These are phyloP conservation scores for Neophaeococcomyces mojaviensis DNA, from an alignment of 2,329 filamentous ascomycete species.

Conservation along the genomic window DNA sequence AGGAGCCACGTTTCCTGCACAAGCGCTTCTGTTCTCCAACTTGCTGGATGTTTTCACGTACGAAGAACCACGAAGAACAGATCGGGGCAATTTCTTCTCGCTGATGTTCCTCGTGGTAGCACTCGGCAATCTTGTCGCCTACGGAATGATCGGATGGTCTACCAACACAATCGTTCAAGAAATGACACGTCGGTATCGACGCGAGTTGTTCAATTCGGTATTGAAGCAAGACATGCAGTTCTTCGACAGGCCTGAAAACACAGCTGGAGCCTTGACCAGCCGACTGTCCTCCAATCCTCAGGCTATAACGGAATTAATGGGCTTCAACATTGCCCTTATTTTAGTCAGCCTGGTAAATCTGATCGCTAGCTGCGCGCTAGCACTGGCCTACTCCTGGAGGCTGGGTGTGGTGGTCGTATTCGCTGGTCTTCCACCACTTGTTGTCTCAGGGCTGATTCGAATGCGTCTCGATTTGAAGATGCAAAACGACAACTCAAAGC, in stretches of 20 bases:
- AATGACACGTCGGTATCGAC: slow-evolving; percentile 17
- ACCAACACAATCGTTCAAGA: slow-evolving; percentile 16
- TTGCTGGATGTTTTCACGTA: slow-evolving; percentile 60
- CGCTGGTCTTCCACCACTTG: slow-evolving; percentile 39
- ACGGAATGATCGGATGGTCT: slow-evolving; percentile 16
- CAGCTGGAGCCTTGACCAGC: slow-evolving; percentile 25
- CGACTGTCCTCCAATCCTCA: slow-evolving; percentile 24
- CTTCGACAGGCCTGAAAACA: slow-evolving; percentile 28
- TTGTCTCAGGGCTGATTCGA: slow-evolving; percentile 39
- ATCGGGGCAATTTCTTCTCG: slow-evolving; percentile 66
- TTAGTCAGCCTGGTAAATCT: slow-evolving; percentile 42
- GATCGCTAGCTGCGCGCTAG: slow-evolving; percentile 38
- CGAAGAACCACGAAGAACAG: slow-evolving; percentile 46
- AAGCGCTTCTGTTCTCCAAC: slow-evolving; percentile 71
- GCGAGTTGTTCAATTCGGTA: slow-evolving; percentile 51
- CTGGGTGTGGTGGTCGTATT: slow-evolving; percentile 42
- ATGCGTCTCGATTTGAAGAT: slow-evolving; percentile 43
- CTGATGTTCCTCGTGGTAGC: slow-evolving; percentile 64
- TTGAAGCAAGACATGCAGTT: slow-evolving; percentile 27
- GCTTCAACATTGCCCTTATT: slow-evolving; percentile 43
- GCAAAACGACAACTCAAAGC: slow-evolving; percentile 36
- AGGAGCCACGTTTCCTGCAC: slow-evolving; percentile 62
- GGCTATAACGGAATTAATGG: slow-evolving; percentile 43
- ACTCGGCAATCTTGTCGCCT: slow-evolving; percentile 64
- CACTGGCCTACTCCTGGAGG: slow-evolving; percentile 42